These are phyloP conservation scores for Glutinoglossum americanum DNA, from an alignment of 495 filamentous ascomycete species.

Conservation along the genomic window DNA sequence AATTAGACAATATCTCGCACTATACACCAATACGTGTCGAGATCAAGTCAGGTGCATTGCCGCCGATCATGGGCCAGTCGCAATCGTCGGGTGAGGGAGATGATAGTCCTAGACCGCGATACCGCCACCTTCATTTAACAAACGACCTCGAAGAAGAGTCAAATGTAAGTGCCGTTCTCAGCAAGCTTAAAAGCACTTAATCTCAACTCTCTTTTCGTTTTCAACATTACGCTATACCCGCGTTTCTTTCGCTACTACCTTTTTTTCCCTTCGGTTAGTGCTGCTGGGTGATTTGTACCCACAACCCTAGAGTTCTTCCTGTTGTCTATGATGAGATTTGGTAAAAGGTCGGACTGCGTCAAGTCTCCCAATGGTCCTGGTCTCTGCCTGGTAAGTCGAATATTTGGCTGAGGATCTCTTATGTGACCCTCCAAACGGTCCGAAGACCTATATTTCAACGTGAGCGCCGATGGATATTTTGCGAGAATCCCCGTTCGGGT, in stretches of 20 bases:
- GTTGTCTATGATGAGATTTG: constrained; percentile 34
- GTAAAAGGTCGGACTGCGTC: constrained; percentile 42
- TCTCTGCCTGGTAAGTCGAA: constrained; percentile 1
- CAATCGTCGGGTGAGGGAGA: neutral
- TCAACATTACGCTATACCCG: neutral
- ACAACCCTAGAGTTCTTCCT: neutral
- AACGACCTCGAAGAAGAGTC: neutral
- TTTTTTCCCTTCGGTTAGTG: neutral
- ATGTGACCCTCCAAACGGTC: neutral
- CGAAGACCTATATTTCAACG: neutral
- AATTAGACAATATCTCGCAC: neutral
- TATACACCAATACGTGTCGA: neutral
- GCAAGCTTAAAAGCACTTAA: neutral
- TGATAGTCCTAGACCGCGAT: neutral
- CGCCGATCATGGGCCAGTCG: neutral
- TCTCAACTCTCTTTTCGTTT: neutral
- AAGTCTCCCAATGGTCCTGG: constrained; percentile 13
- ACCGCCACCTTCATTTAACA: neutral
- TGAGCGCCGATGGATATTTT: neutral
- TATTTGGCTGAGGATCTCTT: neutral
- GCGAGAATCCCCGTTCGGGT: neutral
- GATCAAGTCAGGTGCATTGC: neutral
- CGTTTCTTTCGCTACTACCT: neutral
- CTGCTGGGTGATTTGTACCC: neutral
- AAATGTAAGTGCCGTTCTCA: neutral